A percentile compares a stretch with the other conserved stretches of the same genome.
Evolutionary conservation across 495 filamentous ascomycete genomes (phyloP).

Genomic region (Podospora conica): DNA sequence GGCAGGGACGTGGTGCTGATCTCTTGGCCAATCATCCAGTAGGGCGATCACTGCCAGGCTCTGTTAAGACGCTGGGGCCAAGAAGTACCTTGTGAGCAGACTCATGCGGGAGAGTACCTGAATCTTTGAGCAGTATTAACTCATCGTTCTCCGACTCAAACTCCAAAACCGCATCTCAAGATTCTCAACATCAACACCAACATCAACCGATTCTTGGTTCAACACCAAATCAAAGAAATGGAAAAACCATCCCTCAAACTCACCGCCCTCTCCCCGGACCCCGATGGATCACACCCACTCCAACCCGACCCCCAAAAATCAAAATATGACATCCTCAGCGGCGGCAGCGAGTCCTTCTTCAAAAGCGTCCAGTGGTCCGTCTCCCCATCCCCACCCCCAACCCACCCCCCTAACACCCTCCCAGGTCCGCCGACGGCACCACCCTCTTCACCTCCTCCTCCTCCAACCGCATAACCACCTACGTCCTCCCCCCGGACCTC

Average conservation of each 20-base stretch:
- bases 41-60: background rate
- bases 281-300: conserved; percentile 13
- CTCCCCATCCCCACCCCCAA: background rate
- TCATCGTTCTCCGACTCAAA: background rate
- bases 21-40: background rate
- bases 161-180: background rate
- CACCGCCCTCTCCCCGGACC: conserved; percentile 12
- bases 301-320: background rate
- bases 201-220: background rate
- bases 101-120: background rate
- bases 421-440: conserved; percentile 72
- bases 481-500: conserved; percentile 66
- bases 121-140: background rate
- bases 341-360: conserved; percentile 25
- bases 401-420: conserved; percentile 6
- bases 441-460: conserved; percentile 68
- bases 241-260: conserved; percentile 22
- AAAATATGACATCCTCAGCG: background rate
- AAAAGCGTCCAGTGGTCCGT: conserved; percentile 31
- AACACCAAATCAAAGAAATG: conserved; percentile 7
- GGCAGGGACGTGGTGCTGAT: background rate
- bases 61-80: background rate
- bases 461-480: conserved; percentile 62
- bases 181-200: too few relatives aligned
- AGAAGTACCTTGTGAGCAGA: background rate